phyloP scores from a whole-genome alignment of 805 yeast genomes.

The Starmerella cellae region DNA sequence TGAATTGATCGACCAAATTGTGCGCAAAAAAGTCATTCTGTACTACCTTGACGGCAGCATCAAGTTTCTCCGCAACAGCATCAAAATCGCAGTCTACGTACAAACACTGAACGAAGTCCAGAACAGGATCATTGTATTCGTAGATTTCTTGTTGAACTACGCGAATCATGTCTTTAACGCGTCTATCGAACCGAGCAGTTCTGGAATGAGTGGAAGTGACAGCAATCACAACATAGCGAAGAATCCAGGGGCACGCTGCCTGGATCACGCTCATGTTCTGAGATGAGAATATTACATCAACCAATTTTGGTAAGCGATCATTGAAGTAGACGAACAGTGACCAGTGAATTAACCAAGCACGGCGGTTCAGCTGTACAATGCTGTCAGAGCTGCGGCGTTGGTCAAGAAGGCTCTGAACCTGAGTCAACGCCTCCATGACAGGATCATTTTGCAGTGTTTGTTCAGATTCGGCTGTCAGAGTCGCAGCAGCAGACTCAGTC shows the following conservation, averaged over 20 bases:
- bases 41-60: constrained; percentile 36
- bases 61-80: constrained; percentile 37
- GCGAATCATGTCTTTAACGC: constrained; percentile 44
- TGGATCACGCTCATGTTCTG: constrained; percentile 54
- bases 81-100: constrained; percentile 49
- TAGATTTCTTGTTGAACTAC: constrained; percentile 49
- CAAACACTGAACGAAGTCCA: constrained; percentile 41
- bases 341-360: constrained; percentile 62
- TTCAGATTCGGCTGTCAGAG: constrained; percentile 1
- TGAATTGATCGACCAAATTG: constrained; percentile 31
- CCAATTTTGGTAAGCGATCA: constrained; percentile 38
- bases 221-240: constrained; percentile 53
- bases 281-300: constrained; percentile 46
- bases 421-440: constrained; percentile 41
- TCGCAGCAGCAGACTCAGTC: constrained; percentile 17
- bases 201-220: constrained; percentile 27
- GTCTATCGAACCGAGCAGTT: constrained; percentile 33
- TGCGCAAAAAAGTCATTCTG: constrained; percentile 47
- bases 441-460: constrained; percentile 30
- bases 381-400: constrained; percentile 42
- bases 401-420: constrained; percentile 47
- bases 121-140: constrained; percentile 54
- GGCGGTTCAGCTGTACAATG: constrained; percentile 44
- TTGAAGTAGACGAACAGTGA: constrained; percentile 50
- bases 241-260: constrained; percentile 59